These are phyloP conservation scores for Talaromyces sp. DNA, from an alignment of 2,329 filamentous ascomycete species.

Conservation along the genomic window DNA sequence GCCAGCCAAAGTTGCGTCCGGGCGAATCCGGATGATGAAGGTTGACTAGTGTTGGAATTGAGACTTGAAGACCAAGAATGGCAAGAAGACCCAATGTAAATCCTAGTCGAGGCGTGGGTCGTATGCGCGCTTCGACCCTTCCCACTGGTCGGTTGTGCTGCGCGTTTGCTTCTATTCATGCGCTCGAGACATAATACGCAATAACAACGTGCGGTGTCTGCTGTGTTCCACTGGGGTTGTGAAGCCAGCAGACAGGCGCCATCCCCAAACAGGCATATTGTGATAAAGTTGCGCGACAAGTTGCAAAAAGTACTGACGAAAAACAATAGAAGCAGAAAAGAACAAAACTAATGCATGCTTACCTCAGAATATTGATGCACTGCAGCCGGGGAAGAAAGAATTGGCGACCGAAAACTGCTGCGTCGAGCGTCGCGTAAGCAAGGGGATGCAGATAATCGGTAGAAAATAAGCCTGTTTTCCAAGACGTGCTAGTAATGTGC, in stretches of 20 bases:
- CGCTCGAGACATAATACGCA: conserved; percentile 1
- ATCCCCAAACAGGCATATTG: conserved; percentile 8
- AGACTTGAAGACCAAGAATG: neutral
- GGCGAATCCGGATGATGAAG: conserved; percentile 7
- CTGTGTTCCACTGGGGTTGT: neutral
- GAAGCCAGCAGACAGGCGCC: neutral
- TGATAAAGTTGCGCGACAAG: neutral
- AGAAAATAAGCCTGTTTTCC: neutral
- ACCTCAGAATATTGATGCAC: conserved; percentile 14
- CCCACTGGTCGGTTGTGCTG: conserved; percentile 5
- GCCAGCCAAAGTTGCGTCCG: neutral
- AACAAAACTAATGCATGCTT: conserved; percentile 15
- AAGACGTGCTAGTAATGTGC: conserved; percentile 1
- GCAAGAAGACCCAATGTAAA: neutral
- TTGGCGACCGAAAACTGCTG: conserved; percentile 2
- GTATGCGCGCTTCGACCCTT: neutral
- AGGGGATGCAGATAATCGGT: conserved; percentile 5
- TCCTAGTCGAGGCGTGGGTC: conserved; percentile 1
- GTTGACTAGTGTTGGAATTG: neutral
- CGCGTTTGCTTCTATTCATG: neutral
- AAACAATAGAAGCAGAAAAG: conserved; percentile 7
- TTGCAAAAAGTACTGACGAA: conserved; percentile 9
- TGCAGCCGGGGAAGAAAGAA: neutral
- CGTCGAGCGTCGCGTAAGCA: conserved; percentile 6
- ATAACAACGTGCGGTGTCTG: conserved; percentile 8